phyloP scores from a whole-genome alignment of 805 yeast genomes.

The Metschnikowia sp. region DNA sequence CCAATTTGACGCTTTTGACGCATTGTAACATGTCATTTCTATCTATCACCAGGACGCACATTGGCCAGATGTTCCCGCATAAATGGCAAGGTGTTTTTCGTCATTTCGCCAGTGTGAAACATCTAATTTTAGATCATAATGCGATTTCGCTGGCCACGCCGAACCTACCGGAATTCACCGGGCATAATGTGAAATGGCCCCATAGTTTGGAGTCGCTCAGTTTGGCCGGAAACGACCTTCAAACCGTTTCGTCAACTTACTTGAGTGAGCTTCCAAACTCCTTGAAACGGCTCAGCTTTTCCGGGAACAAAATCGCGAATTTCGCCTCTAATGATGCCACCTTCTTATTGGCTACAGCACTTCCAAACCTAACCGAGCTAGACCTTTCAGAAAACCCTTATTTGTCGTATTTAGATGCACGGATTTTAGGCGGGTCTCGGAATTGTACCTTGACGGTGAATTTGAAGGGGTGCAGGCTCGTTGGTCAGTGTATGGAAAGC shows the following conservation, averaged over 20 bases:
- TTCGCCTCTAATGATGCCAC: slow-evolving; percentile 8
- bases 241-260: slow-evolving; percentile 18
- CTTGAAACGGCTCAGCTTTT: slow-evolving; percentile 23
- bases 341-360: slow-evolving; percentile 6
- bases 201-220: slow-evolving; percentile 19
- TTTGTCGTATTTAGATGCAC: slow-evolving; percentile 10
- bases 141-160: slow-evolving; percentile 6
- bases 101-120: slow-evolving; percentile 20
- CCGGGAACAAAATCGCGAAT: slow-evolving; percentile 16
- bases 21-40: slow-evolving; percentile 19
- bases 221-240: slow-evolving; percentile 26
- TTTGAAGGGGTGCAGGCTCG: slow-evolving; percentile 8
- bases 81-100: slow-evolving; percentile 32
- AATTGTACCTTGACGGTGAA: slow-evolving; percentile 1
- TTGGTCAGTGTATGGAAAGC: slow-evolving; percentile 5
- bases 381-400: slow-evolving; percentile 8
- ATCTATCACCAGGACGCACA: slow-evolving; percentile 30
- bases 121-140: slow-evolving; percentile 27
- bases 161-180: slow-evolving; percentile 8
- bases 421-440: slow-evolving; percentile 6
- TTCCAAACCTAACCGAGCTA: slow-evolving; percentile 13
- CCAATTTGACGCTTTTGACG: slow-evolving; percentile 19
- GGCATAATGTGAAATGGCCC: slow-evolving; percentile 26
- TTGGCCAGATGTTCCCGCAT: slow-evolving; percentile 29
- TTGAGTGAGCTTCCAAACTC: slow-evolving; percentile 26